Conservation (phyloP, 2,329 filamentous ascomycete genomes). For the Coleophoma eucalyptorum region DNA sequence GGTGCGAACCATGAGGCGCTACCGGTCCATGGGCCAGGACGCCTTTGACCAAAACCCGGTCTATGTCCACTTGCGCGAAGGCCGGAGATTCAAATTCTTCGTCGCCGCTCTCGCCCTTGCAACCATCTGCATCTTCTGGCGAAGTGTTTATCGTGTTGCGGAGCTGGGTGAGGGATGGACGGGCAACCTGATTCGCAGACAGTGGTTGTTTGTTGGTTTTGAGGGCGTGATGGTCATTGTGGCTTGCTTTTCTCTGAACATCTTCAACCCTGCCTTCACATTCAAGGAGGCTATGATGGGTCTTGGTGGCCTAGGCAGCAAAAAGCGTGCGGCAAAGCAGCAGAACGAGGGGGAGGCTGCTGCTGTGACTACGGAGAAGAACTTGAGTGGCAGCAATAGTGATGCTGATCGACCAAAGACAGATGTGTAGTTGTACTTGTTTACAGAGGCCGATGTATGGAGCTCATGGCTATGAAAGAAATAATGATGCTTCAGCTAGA, state of each 20-base stretch:
- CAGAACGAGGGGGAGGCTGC: not conserved
- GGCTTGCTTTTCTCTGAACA: conserved; percentile 38
- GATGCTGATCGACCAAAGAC: not conserved
- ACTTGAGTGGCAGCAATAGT: not conserved
- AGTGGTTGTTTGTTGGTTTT: conserved; percentile 53
- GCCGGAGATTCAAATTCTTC: conserved; percentile 48
- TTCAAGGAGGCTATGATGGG: conserved; percentile 5
- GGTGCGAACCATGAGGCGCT: conserved; percentile 31
- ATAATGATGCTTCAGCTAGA: no score
- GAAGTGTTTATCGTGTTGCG: conserved; percentile 62
- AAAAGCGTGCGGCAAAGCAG: not conserved
- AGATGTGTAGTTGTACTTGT: not conserved
- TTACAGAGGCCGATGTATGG: no score
- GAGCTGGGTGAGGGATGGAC: conserved; percentile 63
- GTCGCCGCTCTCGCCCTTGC: conserved; percentile 49
- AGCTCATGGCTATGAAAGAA: no score
- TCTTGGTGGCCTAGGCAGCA: conserved; percentile 3
- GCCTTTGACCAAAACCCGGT: conserved; percentile 35
- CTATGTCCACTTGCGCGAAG: conserved; percentile 33
- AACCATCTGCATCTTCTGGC: conserved; percentile 60
- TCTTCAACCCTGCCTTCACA: conserved; percentile 36
- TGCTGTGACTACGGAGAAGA: not conserved
- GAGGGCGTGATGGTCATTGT: conserved; percentile 50
- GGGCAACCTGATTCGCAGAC: conserved; percentile 50
- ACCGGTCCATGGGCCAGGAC: conserved; percentile 28